Evolutionary conservation across 805 yeast genomes (phyloP), one percentile per base, ranked within the genome.

Genomic region (Maudiozyma bulderi): DNA sequence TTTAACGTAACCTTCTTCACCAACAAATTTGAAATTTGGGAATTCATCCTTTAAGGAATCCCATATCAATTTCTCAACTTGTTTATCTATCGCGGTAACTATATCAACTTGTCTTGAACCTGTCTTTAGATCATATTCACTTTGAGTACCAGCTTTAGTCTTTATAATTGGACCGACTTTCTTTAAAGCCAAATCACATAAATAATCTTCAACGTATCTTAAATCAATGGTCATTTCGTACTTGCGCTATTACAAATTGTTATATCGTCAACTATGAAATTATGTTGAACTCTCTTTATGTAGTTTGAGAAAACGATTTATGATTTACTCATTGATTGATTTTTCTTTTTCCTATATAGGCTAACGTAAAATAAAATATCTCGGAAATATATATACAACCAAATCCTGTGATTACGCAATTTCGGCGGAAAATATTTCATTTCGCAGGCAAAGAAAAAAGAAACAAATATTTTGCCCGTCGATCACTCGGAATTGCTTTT

Each of bases 21-120:
- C 86, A 57, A 81, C 68, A 62, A 81, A 81, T 53, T 69, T 65
- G 59, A 60, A 81, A 11, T 61, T 58, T 15, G 86, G 84, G 58
- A 67, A 81, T 32, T 59, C 57, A 1, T 52, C 49, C 32, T 58
- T 63, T 26, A 63, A 50, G 0, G 56, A 45, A 8, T 54, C 54
- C 58, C 68, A 66, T n/a, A 73, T 72, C 1, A 67, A 52, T 4
- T 52, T 50, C 57, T 81, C 86, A 5, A 81, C 83, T 33, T 74
- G 72, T 56, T 77, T 76, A 37, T 81, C 86, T 39, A 80, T 76
- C 44, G 73, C 78, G 4, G 86, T 81, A 10, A 81, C 86, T n/a
- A 81, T 68, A 60, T 81, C 86, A 7, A 80, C 84, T 3, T 78
- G 55, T 50, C 64, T 52, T 1, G 63, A 52, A 3, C 68, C 68